These are phyloP conservation scores for Westerdykella aurantiaca DNA, from an alignment of 2,329 filamentous ascomycete species.

Conservation along the genomic window DNA sequence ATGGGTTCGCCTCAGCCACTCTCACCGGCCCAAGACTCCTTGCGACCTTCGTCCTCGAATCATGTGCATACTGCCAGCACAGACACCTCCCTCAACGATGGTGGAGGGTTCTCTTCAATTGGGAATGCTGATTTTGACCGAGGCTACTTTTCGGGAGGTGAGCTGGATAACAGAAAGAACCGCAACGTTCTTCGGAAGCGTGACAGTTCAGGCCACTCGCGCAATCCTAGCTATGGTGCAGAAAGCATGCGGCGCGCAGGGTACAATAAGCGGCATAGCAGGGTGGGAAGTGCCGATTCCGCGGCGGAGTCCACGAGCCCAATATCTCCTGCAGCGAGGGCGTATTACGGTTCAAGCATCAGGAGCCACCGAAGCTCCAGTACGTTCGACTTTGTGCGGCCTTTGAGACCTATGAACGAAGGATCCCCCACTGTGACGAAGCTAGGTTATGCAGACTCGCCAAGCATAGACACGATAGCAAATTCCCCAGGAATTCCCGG, in stretches of 20 bases:
- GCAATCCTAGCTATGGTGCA: constrained; percentile 68
- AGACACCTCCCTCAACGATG: constrained; percentile 22
- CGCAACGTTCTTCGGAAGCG: constrained; percentile 74
- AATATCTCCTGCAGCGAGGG: constrained; percentile 55
- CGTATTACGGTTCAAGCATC: constrained; percentile 56
- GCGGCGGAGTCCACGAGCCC: constrained; percentile 51
- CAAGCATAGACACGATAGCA: constrained; percentile 43
- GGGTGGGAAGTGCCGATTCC: constrained; percentile 74
- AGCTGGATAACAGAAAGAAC: constrained; percentile 64
- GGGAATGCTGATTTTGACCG: constrained; percentile 63
- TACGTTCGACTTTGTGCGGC: constrained; percentile 42
- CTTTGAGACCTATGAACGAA: constrained; percentile 38
- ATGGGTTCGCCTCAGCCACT: constrained; percentile 40
- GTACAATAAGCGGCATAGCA: constrained; percentile 62
- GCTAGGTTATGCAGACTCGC: constrained; percentile 47
- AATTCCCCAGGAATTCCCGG: constrained; percentile 36
- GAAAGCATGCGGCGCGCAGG: constrained; percentile 52
- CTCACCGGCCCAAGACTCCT: constrained; percentile 15
- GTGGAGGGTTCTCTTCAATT: constrained; percentile 28
- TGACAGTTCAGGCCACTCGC: constrained; percentile 57
- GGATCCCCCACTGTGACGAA: constrained; percentile 53
- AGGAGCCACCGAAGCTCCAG: constrained; percentile 40
- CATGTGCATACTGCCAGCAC: constrained; percentile 29
- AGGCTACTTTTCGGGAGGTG: constrained; percentile 89
- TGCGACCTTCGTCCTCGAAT: constrained; percentile 30